Base-by-base conservation (phyloP, 2,329 filamentous ascomycete species). In the Periglandula ipomoeae region DNA sequence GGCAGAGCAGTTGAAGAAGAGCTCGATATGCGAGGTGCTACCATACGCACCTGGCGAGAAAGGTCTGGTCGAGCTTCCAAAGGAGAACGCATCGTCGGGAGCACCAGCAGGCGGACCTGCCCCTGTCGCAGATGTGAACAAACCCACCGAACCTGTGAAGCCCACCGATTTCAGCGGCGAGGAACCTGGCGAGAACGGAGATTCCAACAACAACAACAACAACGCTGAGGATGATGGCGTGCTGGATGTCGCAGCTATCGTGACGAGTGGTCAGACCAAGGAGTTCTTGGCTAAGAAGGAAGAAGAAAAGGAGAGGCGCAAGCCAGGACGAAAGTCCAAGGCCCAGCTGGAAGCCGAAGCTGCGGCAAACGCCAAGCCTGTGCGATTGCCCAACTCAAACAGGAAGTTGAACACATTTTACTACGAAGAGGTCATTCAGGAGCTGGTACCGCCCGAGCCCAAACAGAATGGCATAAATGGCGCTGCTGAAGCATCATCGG, bases 251-350 rank as follows among this genome's bases (percentile, higher is more conserved):
- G 88, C 87, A n/a, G 85, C 78, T 55, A 90, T 93, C 55, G 87
- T 93, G 32, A 85, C 85, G 1, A 85, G 82, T 56, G 87, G 87
- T 27, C 86, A 89, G 64, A 88, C 88, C 56, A 81, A 82, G 56
- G 87, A 93, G 58, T 91, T 89, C 58, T 70, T 93, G 5, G 87
- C 86, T 9, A 87, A 87, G 67, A 89, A 87, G 63, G 87, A 91
- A 61, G 85, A 82, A 61, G 85, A 90, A 60, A 90, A 87, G 73
- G 82, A 85, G 52, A 84, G 80, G 65, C 80, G 76, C 56, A 85
- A 84, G 59, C 74, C 75, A 38, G 74, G 70, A 9, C 58, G 67
- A 26, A 70, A 70, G 55, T 56, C 57, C 20, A 81, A 83, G 57
- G 47, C 22, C 7, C 76, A 76, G 32, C 76, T 79, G 59, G 78